Evolutionary conservation across 2,329 filamentous ascomycete genomes (phyloP), one percentile per base, ranked within the genome.

Genomic region (Alternaria sp.): DNA sequence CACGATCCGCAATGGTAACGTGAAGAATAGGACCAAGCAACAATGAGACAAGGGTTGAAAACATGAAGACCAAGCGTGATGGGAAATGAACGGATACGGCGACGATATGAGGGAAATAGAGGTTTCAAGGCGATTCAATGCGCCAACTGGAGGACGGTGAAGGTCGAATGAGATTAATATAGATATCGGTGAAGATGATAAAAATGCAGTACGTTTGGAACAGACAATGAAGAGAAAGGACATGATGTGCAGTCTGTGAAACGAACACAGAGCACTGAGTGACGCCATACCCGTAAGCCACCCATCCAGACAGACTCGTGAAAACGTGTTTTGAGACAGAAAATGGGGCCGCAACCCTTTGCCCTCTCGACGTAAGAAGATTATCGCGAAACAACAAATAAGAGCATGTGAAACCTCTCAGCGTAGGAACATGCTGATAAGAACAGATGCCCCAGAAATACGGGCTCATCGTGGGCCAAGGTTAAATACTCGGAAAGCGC

Each of bases 141-240:
- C 39, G 40, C 33, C 39, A 45, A 45, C 21, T 17, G 39, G 23
- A 6, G 37, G 10, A 40, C 21, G 8, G 33, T 39, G 11, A 31
- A 34, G 31, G 33, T 37, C 40, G 23, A 46, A 58, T 57, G 58
- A 57, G 44, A 60, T 60, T 57, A 53, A 60, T 60, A 46, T 60
- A 54, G 23, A 57, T 60, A 45, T 24, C 28, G 21, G 36, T 52
- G 54, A 60, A 56, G 46, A 41, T 41, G 33, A 33, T 34, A 54
- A 44, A 41, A 51, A 45, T 3, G 42, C 11, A 36, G 26, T 37
- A 42, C 17, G 24, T 46, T 17, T 39, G 13, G 28, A 14, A 50
- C n/a, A 50, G 37, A 44, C 14, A 44, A 13, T 29, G 54, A 54
- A 46, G 39, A 29, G 31, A 57, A 29, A 54, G 48, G 23, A 33